Base-by-base conservation (phyloP, 768 basidiomycete genomes). In the Macrocybe gigantea region DNA sequence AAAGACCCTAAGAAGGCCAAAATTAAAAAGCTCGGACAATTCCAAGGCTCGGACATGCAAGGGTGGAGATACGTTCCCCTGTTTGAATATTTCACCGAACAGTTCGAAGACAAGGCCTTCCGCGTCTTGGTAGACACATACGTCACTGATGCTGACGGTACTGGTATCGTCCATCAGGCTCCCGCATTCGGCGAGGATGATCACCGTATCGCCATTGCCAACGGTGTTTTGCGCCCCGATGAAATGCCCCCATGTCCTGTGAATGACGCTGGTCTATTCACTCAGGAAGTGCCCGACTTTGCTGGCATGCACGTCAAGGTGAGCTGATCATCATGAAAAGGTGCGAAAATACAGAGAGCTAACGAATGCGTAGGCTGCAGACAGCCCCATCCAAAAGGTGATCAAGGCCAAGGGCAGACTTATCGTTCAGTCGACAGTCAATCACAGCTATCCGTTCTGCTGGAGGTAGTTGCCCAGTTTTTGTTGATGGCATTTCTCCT, bases 171-270 rank as follows among this genome's bases (percentile, higher is more conserved):
- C 31, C 96, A 99, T 64, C 96, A 99, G 69, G 93, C 96, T 2
- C 96, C 96, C 2, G 94, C 88, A 0, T 98, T 96, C 60, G 96
- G 96, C 72, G 95, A 98, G 64, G 96, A 99, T 58, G 96, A 99
- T 77, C 91, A 97, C 65, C 88, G 96, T 45, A 80, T 99, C 57
- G 86, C 89, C 29, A 76, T 95, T 51, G 81, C 82, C 3, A 78
- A 95, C 58, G 89, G 86, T 13, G 79, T 97, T 45, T 64, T 98
- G n/a, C 74, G 74, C 22, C 72, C 79, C 1, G 94, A 95, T 39
- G 94, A 97, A 64, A 83, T 93, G 79, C 94, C 96, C 0, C 96
- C 96, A 0, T 96, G 93, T 62, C 96, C 96, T 36, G 78, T 99
- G 48, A 91, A 98, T 56, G 95, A 99, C 57, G 71, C 74, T 6